Base-by-base conservation (phyloP, 495 filamentous ascomycete species). In the Chaetomium tenue region DNA sequence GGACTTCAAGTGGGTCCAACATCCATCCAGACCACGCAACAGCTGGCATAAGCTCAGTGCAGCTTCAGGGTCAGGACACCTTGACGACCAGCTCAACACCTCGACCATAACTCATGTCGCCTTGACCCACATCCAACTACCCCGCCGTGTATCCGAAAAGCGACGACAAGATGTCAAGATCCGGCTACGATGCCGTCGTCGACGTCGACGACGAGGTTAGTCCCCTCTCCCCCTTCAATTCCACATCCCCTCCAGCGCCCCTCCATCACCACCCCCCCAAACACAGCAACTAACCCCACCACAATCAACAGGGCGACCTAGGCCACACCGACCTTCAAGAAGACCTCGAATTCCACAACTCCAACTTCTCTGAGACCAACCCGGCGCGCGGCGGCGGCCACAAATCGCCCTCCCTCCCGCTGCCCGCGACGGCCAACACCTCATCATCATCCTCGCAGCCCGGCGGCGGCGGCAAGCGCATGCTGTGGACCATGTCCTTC, bases 301-400 rank as follows among this genome's bases (percentile, higher is more conserved):
- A 13, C 39, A 9, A 61, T 37, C 53, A 26, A 48, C 69, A 98
- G 91, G 94, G 94, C 76, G 94, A 98, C 80, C 88, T 98, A 65
- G 94, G 94, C 70, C 91, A 97, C 78, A 98, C 94, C 40, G 94
- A 98, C 77, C 87, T 98, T 15, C 91, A 97, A 82, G 93, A 96
- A 74, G 95, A 98, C 80, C 92, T 98, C 67, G 95, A 98, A 84
- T 98, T 98, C 81, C 94, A 98, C 83, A 87, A 89, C 69, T 96
- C 92, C 50, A 84, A 76, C 73, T 83, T 82, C 76, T 74, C 70
- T 66, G 75, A 77, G 81, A 86, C 76, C 74, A 74, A 82, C 65
- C 80, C 83, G 20, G 33, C 33, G 33, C 46, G 15, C 40, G 16
- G 33, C 33, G 33, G 33, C 9, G 33, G 33, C 33, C 58, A 57